Conservation (phyloP, 768 basidiomycete genomes). For the Rhizopogon roseolus region DNA sequence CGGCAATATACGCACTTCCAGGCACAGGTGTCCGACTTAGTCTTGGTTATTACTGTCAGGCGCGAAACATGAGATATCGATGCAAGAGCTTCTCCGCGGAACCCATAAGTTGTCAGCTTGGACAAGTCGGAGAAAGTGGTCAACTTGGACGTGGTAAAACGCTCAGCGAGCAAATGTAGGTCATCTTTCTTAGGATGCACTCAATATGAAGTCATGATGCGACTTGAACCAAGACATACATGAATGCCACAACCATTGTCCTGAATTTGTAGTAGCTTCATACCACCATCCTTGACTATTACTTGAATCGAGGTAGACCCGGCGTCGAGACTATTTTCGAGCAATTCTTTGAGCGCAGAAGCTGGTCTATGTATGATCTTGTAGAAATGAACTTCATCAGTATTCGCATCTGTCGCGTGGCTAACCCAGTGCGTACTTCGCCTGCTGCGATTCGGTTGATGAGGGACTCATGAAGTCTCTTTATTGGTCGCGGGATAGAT, state of each 20-base stretch:
- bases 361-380: constrained; percentile 88
- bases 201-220: not conserved
- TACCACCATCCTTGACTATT: constrained; percentile 90
- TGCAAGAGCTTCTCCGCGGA: constrained; percentile 94
- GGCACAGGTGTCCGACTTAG: constrained; percentile 72
- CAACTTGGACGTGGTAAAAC: constrained; percentile 95
- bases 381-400: constrained; percentile 13
- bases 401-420: not conserved
- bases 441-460: constrained; percentile 91
- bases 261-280: constrained; percentile 92
- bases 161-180: constrained; percentile 84
- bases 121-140: constrained; percentile 82
- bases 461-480: constrained; percentile 72
- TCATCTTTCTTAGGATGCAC: constrained; percentile 63
- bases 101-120: constrained; percentile 87
- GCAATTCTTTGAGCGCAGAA: constrained; percentile 91
- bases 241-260: constrained; percentile 96
- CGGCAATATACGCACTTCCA: constrained; percentile 74
- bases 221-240: constrained; percentile 39
- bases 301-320: constrained; percentile 82
- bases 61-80: constrained; percentile 94
- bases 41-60: constrained; percentile 88
- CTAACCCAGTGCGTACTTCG: constrained; percentile 36
- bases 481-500: constrained; percentile 59
- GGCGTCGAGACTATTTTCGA: constrained; percentile 96